Percentiles rank a stretch among this genome's conserved stretches.
Conservation (phyloP, 176 grass and related monocot genomes). For the Oropetium thomaeum region DNA sequence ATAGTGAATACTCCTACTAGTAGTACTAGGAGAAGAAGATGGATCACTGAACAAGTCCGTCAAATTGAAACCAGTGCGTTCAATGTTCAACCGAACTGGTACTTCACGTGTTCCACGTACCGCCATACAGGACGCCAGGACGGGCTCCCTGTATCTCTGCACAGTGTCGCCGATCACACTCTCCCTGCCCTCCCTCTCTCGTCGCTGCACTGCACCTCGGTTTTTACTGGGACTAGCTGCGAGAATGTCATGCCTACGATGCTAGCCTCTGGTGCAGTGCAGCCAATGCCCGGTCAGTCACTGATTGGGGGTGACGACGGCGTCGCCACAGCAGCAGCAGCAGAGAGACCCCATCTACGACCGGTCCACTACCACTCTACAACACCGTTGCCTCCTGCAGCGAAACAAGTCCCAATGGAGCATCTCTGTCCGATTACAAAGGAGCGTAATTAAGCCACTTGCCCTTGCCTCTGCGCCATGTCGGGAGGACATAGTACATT, state of each 20-base stretch:
- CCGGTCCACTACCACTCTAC: neutral
- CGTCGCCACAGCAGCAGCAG: neutral
- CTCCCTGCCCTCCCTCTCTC: neutral
- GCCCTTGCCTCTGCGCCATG: neutral
- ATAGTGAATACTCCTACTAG: too few relatives aligned
- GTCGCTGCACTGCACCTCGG: neutral
- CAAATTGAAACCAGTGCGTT: slow-evolving; percentile 2
- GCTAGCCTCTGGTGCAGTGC: neutral
- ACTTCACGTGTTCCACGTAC: neutral
- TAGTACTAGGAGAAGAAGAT: too few relatives aligned
- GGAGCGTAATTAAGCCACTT: slow-evolving; percentile 16
- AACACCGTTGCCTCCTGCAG: slow-evolving; percentile 33
- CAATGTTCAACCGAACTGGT: slow-evolving; percentile 22
- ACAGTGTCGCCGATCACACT: neutral
- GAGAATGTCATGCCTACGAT: neutral
- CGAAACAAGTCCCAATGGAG: slow-evolving; percentile 34
- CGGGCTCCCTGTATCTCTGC: neutral
- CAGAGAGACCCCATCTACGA: neutral
- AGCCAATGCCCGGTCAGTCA: neutral
- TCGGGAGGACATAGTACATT: neutral
- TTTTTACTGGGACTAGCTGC: neutral
- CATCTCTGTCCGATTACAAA: slow-evolving; percentile 4
- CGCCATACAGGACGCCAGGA: too few relatives aligned
- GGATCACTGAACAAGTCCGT: too few relatives aligned
- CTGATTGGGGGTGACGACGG: neutral